Evolutionary conservation across 345 rosid genomes (phyloP).

Genomic region (Diplotaxis tenuifolia): DNA sequence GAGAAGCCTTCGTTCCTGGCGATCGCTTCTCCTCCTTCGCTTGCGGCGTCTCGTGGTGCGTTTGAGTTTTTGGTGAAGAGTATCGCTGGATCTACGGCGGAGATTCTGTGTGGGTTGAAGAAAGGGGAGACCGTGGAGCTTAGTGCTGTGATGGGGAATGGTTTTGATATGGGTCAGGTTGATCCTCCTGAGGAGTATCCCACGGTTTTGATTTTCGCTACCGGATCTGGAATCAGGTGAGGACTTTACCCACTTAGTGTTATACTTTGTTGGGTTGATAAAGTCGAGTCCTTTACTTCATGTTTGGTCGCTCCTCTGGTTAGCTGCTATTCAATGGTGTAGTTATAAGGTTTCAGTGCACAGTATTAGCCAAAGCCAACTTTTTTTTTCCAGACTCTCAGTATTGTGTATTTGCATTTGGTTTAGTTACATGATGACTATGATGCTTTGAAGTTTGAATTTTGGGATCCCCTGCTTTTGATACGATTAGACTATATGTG

Average conservation of each 20-base stretch:
- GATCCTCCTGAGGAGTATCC: constrained; percentile 63
- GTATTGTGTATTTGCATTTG: no score
- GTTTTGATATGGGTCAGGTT: constrained; percentile 62
- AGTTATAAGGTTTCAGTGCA: constrained; percentile 4
- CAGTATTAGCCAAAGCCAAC: neutral
- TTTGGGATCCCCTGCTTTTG: neutral
- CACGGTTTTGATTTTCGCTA: constrained; percentile 82
- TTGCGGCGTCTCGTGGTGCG: constrained; percentile 53
- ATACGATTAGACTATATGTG: neutral
- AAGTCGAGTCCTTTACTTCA: constrained; percentile 2
- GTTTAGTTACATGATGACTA: neutral
- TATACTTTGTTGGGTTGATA: neutral
- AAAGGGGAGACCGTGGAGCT: constrained; percentile 86
- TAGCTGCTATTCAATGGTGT: constrained; percentile 2
- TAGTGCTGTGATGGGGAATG: constrained; percentile 72
- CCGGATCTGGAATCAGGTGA: constrained; percentile 95
- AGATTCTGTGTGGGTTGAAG: constrained; percentile 70
- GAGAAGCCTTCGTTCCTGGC: constrained; percentile 79
- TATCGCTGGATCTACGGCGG: constrained; percentile 87
- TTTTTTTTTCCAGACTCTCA: neutral
- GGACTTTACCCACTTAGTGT: neutral
- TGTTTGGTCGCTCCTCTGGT: neutral
- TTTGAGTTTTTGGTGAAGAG: constrained; percentile 88
- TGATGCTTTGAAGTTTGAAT: neutral
- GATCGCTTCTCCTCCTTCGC: constrained; percentile 79